Percentiles rank a stretch among this genome's conserved stretches.
phyloP scores from a whole-genome alignment of 257 asterid genomes.

The Solanum chiquidenum region DNA sequence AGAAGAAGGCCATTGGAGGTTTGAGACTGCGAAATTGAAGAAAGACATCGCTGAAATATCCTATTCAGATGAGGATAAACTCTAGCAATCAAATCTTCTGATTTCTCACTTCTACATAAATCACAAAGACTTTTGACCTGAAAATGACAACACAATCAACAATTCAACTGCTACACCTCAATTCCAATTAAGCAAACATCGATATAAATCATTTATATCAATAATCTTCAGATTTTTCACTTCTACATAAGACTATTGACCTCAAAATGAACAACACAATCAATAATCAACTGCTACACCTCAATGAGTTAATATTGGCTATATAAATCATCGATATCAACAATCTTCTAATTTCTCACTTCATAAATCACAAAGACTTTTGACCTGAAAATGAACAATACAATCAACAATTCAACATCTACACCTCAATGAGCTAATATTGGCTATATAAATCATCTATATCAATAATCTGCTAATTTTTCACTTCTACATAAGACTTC shows the following conservation, averaged over 20 bases:
- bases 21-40: conserved; percentile 61
- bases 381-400: conserved; percentile 35
- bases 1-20: conserved; percentile 67
- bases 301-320: neutral
- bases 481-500: neutral
- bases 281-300: neutral
- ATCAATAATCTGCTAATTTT: neutral
- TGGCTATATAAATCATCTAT: neutral
- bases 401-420: neutral
- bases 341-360: neutral
- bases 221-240: conserved; percentile 57
- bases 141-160: neutral
- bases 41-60: conserved; percentile 68
- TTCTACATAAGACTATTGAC: conserved; percentile 65
- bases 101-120: conserved; percentile 61
- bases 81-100: conserved; percentile 77
- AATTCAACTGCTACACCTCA: neutral
- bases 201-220: neutral
- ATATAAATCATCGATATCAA: neutral
- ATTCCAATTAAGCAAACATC: neutral
- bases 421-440: neutral
- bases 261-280: conserved; percentile 16
- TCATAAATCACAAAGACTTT: conserved; percentile 49
- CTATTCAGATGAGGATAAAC: conserved; percentile 75
- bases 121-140: conserved; percentile 64